Conservation (phyloP, 805 yeast genomes). For the Pichia cabralensis region DNA sequence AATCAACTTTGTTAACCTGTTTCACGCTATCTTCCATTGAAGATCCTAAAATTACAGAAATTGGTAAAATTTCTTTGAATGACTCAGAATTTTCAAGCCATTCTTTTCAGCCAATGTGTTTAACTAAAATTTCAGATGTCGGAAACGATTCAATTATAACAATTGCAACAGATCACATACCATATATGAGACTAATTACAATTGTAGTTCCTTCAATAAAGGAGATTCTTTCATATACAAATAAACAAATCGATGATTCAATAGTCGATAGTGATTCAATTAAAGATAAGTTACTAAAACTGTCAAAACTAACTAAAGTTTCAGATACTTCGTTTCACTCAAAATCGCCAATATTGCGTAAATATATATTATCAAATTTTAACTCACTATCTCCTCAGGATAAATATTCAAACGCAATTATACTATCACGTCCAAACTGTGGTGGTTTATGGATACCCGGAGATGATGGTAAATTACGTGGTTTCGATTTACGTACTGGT, state of each 20-base stretch:
- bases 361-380: slow-evolving; percentile 31
- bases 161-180: slow-evolving; percentile 69
- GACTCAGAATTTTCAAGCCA: slow-evolving; percentile 63
- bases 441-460: slow-evolving; percentile 59
- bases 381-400: slow-evolving; percentile 58
- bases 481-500: slow-evolving; percentile 40
- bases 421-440: slow-evolving; percentile 21
- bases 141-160: slow-evolving; percentile 30
- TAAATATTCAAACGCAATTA: slow-evolving; percentile 43
- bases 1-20: slow-evolving; percentile 48
- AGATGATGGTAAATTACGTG: slow-evolving; percentile 59
- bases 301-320: slow-evolving; percentile 3
- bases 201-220: slow-evolving; percentile 31
- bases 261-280: too few species aligned
- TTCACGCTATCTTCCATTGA: slow-evolving; percentile 16
- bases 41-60: slow-evolving; percentile 22
- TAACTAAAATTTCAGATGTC: slow-evolving; percentile 19
- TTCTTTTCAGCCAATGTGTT: slow-evolving; percentile 49
- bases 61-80: slow-evolving; percentile 47
- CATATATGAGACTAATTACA: slow-evolving; percentile 61
- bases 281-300: neutral
- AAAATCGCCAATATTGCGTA: slow-evolving; percentile 23
- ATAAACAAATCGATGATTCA: too few species aligned
- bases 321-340: slow-evolving; percentile 17
- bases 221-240: too few species aligned